phyloP scores from a whole-genome alignment of 2,329 filamentous ascomycete genomes.

The Colletotrichum sidae region DNA sequence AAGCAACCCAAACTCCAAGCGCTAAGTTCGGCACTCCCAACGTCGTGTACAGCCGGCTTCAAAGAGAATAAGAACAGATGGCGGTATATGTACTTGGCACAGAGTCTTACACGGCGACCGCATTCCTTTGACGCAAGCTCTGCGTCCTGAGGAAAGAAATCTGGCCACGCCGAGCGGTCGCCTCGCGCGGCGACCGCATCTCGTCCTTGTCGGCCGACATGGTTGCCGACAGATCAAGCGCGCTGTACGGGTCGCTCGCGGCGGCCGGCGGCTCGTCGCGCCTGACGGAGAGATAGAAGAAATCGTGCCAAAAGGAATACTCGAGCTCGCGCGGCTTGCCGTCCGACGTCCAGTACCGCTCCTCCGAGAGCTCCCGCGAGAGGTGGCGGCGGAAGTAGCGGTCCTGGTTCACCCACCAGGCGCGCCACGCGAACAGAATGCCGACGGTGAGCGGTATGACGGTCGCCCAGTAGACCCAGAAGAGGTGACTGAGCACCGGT shows the following conservation, averaged over 20 bases:
- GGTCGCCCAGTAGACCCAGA: conserved; percentile 61
- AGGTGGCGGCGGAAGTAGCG: conserved; percentile 58
- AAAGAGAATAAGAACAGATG: too few species aligned
- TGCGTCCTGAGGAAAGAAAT: conserved; percentile 31
- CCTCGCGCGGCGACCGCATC: conserved; percentile 27
- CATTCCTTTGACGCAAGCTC: conserved; percentile 30
- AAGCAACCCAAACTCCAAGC: too few species aligned
- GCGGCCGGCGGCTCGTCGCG: conserved; percentile 43
- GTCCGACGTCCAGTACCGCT: conserved; percentile 60
- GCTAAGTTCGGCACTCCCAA: too few species aligned
- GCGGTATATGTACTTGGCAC: too few species aligned
- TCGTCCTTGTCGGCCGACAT: conserved; percentile 32
- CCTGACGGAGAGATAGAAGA: conserved; percentile 54
- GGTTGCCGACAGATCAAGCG: conserved; percentile 28
- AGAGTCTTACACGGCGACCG: conserved; percentile 18
- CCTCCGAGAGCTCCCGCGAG: conserved; percentile 59
- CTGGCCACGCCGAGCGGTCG: conserved; percentile 28
- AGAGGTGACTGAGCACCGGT: conserved; percentile 52
- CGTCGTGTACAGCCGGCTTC: too few species aligned
- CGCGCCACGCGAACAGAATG: conserved; percentile 56
- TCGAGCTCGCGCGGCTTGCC: conserved; percentile 55
- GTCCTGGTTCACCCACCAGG: conserved; percentile 61
- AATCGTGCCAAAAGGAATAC: conserved; percentile 56
- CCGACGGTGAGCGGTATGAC: conserved; percentile 55
- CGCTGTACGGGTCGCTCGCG: conserved; percentile 13